Base-by-base conservation (phyloP, 2,329 filamentous ascomycete species). In the Ophiosphaerella herpotricha region DNA sequence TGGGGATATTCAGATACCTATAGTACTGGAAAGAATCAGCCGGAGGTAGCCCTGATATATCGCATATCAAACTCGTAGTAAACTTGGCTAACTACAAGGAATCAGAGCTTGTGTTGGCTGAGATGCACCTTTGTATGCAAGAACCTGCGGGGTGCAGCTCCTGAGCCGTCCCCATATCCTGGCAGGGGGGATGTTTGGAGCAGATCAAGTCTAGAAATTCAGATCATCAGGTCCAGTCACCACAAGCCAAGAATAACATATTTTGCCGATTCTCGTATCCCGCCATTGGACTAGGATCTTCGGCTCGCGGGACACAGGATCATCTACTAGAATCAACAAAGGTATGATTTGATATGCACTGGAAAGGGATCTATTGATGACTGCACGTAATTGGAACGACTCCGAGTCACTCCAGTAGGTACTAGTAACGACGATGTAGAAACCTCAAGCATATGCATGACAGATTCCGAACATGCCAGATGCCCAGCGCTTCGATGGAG, bases 231-330 rank as follows among this genome's bases (percentile, higher is more conserved):
- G 11, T 29, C 26, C 26, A 29, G 26, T 11, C 26, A 32, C 41
- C 33, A 24, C 13, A 11, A 24, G 33, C 31, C 41, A 34, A 43
- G 33, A 7, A 3, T 29, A 23, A 36, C 23, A 24, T 26, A 21
- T 43, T 43, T 34, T 43, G 41, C 41, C 41, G 26, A 23, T 43
- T 26, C 32, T 43, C 41, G 41, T 43, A 43, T 43, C 13, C 14
- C 16, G 7, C 16, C 9, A 21, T 43, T 18, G 12, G 32, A 23
- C 41, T 36, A 32, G 32, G 31, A 6, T 26, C 13, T 4, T 26
- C 21, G 41, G 32, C 41, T 43, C n/a, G 18, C 9, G 18, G 18
- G 11, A 23, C 32, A 43, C 16, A 29, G 41, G 26, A 41, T 18
- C 16, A 32, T 41, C 26, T 21, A 18, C 26, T 4, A 16, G 7